Conservation (phyloP, 108 stramenopile species). For the Cylindrotheca fusiformis region DNA sequence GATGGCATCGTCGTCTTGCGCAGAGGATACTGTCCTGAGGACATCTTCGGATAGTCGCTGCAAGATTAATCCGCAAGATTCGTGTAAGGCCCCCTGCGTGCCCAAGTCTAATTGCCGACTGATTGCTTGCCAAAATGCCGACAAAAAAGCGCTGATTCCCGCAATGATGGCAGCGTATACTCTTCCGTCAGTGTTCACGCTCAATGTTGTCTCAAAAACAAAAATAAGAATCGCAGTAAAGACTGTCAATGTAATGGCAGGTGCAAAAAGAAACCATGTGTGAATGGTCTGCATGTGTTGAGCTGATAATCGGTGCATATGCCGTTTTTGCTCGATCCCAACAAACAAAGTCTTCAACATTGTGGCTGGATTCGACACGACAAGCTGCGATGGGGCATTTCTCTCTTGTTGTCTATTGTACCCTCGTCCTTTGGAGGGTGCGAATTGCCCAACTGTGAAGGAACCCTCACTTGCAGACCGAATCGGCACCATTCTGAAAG, state of each 20-base stretch:
- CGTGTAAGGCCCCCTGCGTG: constrained; percentile 23
- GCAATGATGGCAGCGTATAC: constrained; percentile 24
- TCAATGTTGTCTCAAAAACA: constrained; percentile 27
- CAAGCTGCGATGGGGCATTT: not conserved
- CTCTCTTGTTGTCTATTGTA: not conserved
- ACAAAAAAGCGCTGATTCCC: constrained; percentile 23
- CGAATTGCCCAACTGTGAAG: not conserved
- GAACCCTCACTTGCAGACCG: not conserved
- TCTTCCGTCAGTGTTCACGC: constrained; percentile 7
- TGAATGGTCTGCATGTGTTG: constrained; percentile 28
- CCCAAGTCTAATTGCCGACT: constrained; percentile 37
- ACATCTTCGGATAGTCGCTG: constrained; percentile 39
- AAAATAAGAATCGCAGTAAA: constrained; percentile 27
- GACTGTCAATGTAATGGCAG: constrained; percentile 25
- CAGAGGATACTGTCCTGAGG: constrained; percentile 24
- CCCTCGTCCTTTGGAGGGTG: not conserved
- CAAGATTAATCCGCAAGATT: constrained; percentile 18
- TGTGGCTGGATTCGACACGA: constrained; percentile 3
- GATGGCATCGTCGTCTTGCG: constrained; percentile 11
- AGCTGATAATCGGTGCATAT: constrained; percentile 34
- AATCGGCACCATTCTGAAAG: not conserved
- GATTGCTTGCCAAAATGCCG: constrained; percentile 41
- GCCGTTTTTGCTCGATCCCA: constrained; percentile 36
- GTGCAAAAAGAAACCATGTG: constrained; percentile 38
- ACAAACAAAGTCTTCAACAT: constrained; percentile 37